Evolutionary conservation across 805 yeast species (phyloP).

Genomic region (Torulaspora quercuum): DNA sequence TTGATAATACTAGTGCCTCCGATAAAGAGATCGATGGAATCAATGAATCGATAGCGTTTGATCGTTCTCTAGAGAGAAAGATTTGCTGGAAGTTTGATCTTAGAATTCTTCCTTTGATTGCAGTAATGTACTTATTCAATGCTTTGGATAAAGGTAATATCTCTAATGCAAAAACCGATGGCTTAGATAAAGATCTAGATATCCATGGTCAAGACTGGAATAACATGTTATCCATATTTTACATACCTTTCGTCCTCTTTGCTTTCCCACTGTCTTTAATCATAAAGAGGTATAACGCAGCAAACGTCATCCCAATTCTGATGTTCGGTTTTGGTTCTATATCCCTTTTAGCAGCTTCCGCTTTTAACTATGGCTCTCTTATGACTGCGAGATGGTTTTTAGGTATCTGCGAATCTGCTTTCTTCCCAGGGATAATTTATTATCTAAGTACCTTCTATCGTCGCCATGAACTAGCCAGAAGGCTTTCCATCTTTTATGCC

Average conservation of each 20-base stretch:
- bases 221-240: slow-evolving; percentile 40
- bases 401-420: slow-evolving; percentile 43
- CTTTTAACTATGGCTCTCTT: slow-evolving; percentile 38
- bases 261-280: slow-evolving; percentile 44
- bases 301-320: slow-evolving; percentile 43
- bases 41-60: slow-evolving; percentile 12
- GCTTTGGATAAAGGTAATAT: slow-evolving; percentile 50
- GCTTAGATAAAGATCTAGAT: slow-evolving; percentile 42
- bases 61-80: slow-evolving; percentile 7
- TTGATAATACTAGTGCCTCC: slow-evolving; percentile 10
- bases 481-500: slow-evolving; percentile 39
- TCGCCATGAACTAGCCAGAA: slow-evolving; percentile 38
- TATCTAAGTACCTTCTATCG: slow-evolving; percentile 40
- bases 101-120: slow-evolving; percentile 44
- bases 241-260: slow-evolving; percentile 26
- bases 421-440: slow-evolving; percentile 41
- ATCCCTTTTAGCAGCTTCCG: slow-evolving; percentile 40
- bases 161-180: slow-evolving; percentile 49
- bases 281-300: slow-evolving; percentile 36
- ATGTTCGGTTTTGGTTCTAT: slow-evolving; percentile 46
- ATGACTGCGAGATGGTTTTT: slow-evolving; percentile 46
- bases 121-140: slow-evolving; percentile 47
- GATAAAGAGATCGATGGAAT: slow-evolving; percentile 23
- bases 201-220: slow-evolving; percentile 45
- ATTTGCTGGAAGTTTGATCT: slow-evolving; percentile 43